phyloP scores from a whole-genome alignment of 108 stramenopile genomes.

The Chaetoceros muelleri region DNA sequence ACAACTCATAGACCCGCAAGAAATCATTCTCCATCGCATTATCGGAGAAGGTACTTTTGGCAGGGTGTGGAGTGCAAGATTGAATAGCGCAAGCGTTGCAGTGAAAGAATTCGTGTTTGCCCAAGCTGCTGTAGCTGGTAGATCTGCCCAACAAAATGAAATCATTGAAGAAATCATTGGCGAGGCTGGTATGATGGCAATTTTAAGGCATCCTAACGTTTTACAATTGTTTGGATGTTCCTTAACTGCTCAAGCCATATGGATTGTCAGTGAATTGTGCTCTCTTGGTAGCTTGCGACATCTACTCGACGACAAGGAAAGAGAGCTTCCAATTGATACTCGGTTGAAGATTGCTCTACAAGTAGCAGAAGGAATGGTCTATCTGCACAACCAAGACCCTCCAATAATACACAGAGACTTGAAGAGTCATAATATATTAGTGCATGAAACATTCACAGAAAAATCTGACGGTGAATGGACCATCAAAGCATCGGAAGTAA shows the following conservation, averaged over 20 bases:
- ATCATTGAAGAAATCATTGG: constrained; percentile 98
- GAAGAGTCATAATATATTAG: constrained; percentile 97
- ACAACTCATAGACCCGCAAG: constrained; percentile 90
- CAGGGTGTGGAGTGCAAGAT: constrained; percentile 93
- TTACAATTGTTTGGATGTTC: constrained; percentile 95
- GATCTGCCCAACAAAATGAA: constrained; percentile 86
- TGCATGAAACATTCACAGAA: constrained; percentile 82
- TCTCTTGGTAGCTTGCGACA: constrained; percentile 85
- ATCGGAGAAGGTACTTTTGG: constrained; percentile 98
- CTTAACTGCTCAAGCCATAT: constrained; percentile 90
- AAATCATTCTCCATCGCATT: constrained; percentile 90
- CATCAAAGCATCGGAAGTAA: constrained; percentile 16
- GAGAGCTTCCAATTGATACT: constrained; percentile 34
- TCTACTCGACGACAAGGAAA: constrained; percentile 81
- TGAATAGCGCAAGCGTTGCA: constrained; percentile 89
- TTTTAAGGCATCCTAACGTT: constrained; percentile 91
- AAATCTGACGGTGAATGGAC: constrained; percentile 9
- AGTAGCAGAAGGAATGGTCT: constrained; percentile 94
- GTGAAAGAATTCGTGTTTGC: constrained; percentile 99
- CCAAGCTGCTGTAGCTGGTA: constrained; percentile 94
- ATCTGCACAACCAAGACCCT: constrained; percentile 87
- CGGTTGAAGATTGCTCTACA: constrained; percentile 74
- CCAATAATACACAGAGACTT: constrained; percentile 97
- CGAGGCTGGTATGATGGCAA: constrained; percentile 97
- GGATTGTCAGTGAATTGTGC: constrained; percentile 95